Evolutionary conservation across 2,329 filamentous ascomycete species (phyloP), one percentile per base, ranked within the genome.

Genomic region (Pseudogymnoascus sp.): DNA sequence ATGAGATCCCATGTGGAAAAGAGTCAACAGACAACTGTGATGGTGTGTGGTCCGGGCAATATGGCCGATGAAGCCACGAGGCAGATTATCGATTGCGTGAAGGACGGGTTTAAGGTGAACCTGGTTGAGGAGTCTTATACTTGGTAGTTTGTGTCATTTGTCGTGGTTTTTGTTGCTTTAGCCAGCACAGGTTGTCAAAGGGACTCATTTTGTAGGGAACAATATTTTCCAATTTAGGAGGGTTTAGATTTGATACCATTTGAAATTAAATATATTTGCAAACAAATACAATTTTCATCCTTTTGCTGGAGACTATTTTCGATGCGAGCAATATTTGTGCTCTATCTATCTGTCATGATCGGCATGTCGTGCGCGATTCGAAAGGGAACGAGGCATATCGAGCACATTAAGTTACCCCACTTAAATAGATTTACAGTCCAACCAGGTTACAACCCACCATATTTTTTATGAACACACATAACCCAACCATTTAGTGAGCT

Each of bases 1-100:
- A 68, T 67, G 18, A 66, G 59, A 62, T 68, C 66, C 10, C 59
- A 12, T 62, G 28, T 64, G 62, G 50, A 62, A 62, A 36, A 1
- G 18, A 28, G 50, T 14, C 50, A 56, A 21, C 50, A 36, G 50
- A 36, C 16, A 2, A 36, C 50, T 14, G 28, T 56, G 10, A 36
- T 56, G 50, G 50, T 56, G 5, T 56, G 50, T 34, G 50, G 50
- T 21, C 50, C 50, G 1, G 50, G 50, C 21, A 56, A n/a, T 21
- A 56, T 56, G 50, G 50, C 50, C 16, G 50, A 56, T 34, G 50
- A 56, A 34, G 28, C 50, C 1, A 56, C 50, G 11, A 34, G 10
- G 11, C 50, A 56, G 28, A 16, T 56, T 14, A 56, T 56, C 1
- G 25, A 56, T 21, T 56, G 50, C 5, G 4, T 56, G n/a, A 56